Evolutionary conservation across 1,284 basidiomycete genomes (phyloP), one percentile per base, ranked within the genome.

Genomic region (Rhodofomes roseus): DNA sequence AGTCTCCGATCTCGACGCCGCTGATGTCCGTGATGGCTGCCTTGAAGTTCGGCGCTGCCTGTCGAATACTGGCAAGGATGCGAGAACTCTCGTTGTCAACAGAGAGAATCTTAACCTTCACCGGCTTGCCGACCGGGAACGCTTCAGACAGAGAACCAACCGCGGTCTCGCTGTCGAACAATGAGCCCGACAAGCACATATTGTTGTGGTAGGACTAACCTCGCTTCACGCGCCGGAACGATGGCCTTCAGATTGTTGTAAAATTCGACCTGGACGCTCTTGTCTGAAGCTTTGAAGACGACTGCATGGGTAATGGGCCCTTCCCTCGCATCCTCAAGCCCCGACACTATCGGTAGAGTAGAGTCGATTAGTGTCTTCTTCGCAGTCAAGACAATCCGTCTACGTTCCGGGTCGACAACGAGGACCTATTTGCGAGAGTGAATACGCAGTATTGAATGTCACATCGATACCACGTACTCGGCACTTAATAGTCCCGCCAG

Each of bases 341-440:
- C 80, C 0, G 87, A 74, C 46, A 97, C 72, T 46, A 93, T 79
- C 0, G 91, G 88, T 12, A 95, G 76, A 2, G 82, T 80, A 0
- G 95, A 93, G 40, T 95, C 89, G 46, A 99, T 74, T 16, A 99
- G 80, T 3, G 91, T 88, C 79, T 95, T 96, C 78, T 99, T 98
- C 41, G 96, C 87, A 0, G 97, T 98, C 39, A 99, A 77, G 4
- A 86, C 84, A 56, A 99, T 85, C 11, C 95, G 84, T 71, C 91
- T 93, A 57, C 89, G 85, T 46, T 89, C 87, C 0, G 88, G 79
- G 71, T 99, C 93, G 52, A 96, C 88, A 9, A 86, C 82, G 34
- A 97, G 86, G n/a, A 98, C 88, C 92, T 94, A 63, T 11, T 57
- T 31, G 66, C 59, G 43, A 67, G 36, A 60, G 63, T 52, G 58